Base-by-base conservation (phyloP, 306 rosid species). In the Casuarina equisetifolia region DNA sequence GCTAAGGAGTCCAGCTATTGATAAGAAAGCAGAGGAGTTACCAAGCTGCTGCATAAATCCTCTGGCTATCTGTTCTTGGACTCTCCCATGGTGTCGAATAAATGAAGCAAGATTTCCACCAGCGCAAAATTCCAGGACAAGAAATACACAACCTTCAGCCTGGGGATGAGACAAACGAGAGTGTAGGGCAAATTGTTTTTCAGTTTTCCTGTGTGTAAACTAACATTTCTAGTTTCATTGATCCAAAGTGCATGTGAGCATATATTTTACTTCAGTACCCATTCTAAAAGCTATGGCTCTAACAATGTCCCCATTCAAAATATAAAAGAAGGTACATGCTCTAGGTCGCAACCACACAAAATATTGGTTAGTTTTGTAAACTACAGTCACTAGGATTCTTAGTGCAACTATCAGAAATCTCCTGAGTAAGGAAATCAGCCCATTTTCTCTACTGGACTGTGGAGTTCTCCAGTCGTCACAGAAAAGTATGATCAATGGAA, bases 31-130 rank as follows among this genome's bases (percentile, higher is more conserved):
- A 78, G 71, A 46, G 6, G 81, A 80, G 73, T n/a, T 83, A 88
- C 96, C 91, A 74, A 86, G 88, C 73, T 88, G 96, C 74, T 80
- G 92, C 90, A 86, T 79, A 85, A 90, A 88, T 74, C 54, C 84
- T 81, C 85, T 80, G 9, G 86, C 90, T 11, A 72, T 86, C 45
- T 79, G 84, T 75, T 88, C 88, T 43, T 74, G 78, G 81, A 90
- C 88, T 58, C 82, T 84, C 72, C 90, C 90, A 82, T 77, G 89
- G 42, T 8, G 68, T 75, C 62, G 85, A 69, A 90, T 86, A 74
- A 82, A 88, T 49, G 86, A 83, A 83, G 94, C 90, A 11, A 90
- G 69, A 83, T 79, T 83, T 46, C 90, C 94, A 43, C 92, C 89
- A 48, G 77, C 84, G 78, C 94, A 90, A 75, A 82, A 86, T 75